These are phyloP conservation scores for Cladophialophora immunda DNA, from an alignment of 2,329 filamentous ascomycete species.

Conservation along the genomic window DNA sequence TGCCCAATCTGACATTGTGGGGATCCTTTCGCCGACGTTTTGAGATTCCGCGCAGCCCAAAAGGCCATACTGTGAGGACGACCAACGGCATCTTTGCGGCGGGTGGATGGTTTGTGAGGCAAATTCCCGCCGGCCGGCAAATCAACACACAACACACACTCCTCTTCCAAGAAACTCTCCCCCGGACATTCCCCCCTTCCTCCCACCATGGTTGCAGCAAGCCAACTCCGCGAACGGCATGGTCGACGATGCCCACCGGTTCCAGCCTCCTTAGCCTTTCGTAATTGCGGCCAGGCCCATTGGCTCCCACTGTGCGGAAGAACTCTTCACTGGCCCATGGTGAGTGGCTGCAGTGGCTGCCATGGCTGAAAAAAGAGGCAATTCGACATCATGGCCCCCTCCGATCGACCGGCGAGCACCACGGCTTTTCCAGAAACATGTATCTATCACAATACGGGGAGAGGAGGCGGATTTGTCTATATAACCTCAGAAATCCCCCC, in stretches of 20 bases:
- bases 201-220: background rate
- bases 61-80: too few relatives aligned
- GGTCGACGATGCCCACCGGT: background rate
- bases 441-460: background rate
- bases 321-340: background rate
- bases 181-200: background rate
- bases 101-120: too few relatives aligned
- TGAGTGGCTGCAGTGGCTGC: background rate
- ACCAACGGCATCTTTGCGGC: too few relatives aligned
- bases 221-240: background rate
- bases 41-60: background rate
- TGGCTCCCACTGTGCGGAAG: background rate
- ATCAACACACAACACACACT: too few relatives aligned
- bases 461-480: background rate
- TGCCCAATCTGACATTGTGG: background rate
- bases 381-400: constrained; percentile 1
- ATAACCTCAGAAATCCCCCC: background rate
- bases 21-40: background rate
- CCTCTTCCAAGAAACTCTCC: background rate
- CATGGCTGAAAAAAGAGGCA: too few relatives aligned
- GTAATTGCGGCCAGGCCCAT: background rate
- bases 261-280: background rate
- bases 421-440: background rate
- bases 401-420: background rate
- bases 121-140: too few relatives aligned